These are phyloP conservation scores for Knoxia roxburghii DNA, from an alignment of 257 asterid genomes.

Conservation along the genomic window DNA sequence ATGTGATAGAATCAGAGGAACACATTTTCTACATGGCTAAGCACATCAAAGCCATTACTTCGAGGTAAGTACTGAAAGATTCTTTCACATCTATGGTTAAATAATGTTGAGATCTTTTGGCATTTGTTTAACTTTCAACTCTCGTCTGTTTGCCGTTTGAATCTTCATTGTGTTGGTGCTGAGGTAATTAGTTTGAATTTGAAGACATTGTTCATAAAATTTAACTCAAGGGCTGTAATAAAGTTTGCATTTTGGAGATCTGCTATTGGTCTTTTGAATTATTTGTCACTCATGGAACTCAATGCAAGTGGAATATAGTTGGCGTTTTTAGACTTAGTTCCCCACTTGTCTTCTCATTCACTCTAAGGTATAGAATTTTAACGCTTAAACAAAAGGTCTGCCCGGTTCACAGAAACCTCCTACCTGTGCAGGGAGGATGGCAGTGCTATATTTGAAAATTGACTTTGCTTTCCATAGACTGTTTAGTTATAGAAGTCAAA, in stretches of 20 bases:
- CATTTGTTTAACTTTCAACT: not conserved
- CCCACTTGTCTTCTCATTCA: not conserved
- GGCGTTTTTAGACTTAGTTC: not conserved
- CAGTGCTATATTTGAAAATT: not conserved
- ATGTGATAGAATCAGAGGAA: slow-evolving; percentile 89
- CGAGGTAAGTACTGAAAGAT: slow-evolving; percentile 13
- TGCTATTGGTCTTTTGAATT: not conserved
- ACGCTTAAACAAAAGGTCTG: not conserved
- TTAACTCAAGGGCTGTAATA: not conserved
- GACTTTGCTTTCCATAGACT: slow-evolving; percentile 18
- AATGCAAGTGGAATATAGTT: not conserved
- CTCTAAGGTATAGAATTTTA: not conserved
- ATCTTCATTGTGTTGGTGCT: not conserved
- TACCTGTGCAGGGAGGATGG: no score
- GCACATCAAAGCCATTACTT: slow-evolving; percentile 50
- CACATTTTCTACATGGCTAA: slow-evolving; percentile 77
- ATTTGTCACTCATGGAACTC: not conserved
- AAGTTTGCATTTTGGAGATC: slow-evolving; percentile 1
- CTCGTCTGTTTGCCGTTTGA: not conserved
- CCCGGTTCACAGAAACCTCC: no score
- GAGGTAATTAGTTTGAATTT: slow-evolving; percentile 7
- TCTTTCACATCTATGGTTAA: not conserved
- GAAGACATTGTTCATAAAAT: not conserved
- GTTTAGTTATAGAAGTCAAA: not conserved
- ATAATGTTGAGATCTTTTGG: not conserved